A percentile compares a stretch with the other conserved stretches of the same genome.
Conservation (phyloP, 2,329 filamentous ascomycete species). For the Calcarisporium arbuscula region DNA sequence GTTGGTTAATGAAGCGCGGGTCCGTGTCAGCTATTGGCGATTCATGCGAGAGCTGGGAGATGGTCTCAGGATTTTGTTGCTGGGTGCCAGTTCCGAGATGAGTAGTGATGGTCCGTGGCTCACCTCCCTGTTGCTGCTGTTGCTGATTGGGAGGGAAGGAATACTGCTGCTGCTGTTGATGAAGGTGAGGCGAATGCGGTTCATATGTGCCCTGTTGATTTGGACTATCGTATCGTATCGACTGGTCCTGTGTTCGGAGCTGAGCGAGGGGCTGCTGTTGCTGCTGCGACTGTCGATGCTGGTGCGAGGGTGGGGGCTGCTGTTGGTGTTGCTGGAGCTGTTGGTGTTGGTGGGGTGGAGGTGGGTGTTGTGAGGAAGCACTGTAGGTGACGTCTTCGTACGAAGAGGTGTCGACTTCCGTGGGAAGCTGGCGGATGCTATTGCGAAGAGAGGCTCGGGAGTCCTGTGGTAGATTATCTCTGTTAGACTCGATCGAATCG, state of each 20-base stretch:
- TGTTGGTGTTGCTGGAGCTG: conserved; percentile 28
- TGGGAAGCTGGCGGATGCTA: conserved; percentile 42
- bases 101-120: conserved; percentile 27
- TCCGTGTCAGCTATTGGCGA: conserved; percentile 48
- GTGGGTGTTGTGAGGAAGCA: too few relatives aligned
- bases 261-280: conserved; percentile 17
- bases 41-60: conserved; percentile 58
- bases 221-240: conserved; percentile 20
- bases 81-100: conserved; percentile 25
- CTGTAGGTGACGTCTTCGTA: conserved; percentile 42
- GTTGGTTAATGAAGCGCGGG: conserved; percentile 31
- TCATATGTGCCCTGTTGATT: too few relatives aligned
- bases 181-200: conserved; percentile 9
- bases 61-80: conserved; percentile 48
- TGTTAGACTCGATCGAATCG: conserved; percentile 31
- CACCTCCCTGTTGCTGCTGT: conserved; percentile 29
- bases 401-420: conserved; percentile 37
- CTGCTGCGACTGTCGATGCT: conserved; percentile 17
- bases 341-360: conserved; percentile 14
- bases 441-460: conserved; percentile 26
- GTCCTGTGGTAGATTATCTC: conserved; percentile 32
- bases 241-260: conserved; percentile 26
- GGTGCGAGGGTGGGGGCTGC: conserved; percentile 12
- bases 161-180: conserved; percentile 24
- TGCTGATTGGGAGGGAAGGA: conserved; percentile 14